Evolutionary conservation across 2,329 filamentous ascomycete species (phyloP), one percentile per base, ranked within the genome.

Genomic region (Lachnellula occidentalis): DNA sequence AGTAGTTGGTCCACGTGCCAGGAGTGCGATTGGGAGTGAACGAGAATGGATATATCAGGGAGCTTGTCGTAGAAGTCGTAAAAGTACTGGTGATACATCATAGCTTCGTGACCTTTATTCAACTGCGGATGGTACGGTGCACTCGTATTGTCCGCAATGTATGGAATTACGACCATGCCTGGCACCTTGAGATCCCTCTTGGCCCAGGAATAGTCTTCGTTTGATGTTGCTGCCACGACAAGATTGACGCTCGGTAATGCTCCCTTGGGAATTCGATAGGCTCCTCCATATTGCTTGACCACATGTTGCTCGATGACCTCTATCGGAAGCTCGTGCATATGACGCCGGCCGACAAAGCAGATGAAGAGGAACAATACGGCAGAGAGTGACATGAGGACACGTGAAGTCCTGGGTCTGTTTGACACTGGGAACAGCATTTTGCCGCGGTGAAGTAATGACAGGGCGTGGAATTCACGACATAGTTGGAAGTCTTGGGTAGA

Each of bases 11-110:
- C 61, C 4, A 62, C 55, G 45, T 65, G 62, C 63, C 63, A 64
- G 2, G 57, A 54, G 76, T 74, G 37, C 75, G 76, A 60, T 55
- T 84, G 80, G 2, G 79, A 75, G 37, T 64, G 61, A 22, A 64
- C 58, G 24, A 65, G 55, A 45, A 65, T 64, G 4, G 60, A 61
- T 14, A 65, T 54, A 50, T 64, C 62, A 2, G 62, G 56, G 2
- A 84, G 71, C 7, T 75, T 64, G 48, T 82, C 73, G 67, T 85
- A 85, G 64, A 81, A 75, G 61, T 84, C 79, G 66, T 84, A 79
- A 56, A 84, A 76, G 67, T 81, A 84, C 47, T 83, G 82, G 62
- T 60, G 62, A 43, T 65, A 65, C 45, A 62, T 60, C 58, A 62
- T 62, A 14, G 60, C 61, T 45, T 65, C 61, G 39, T 65, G 60